Base-by-base conservation (phyloP, 2,329 filamentous ascomycete genomes). In the Albophoma yamanashiensis region DNA sequence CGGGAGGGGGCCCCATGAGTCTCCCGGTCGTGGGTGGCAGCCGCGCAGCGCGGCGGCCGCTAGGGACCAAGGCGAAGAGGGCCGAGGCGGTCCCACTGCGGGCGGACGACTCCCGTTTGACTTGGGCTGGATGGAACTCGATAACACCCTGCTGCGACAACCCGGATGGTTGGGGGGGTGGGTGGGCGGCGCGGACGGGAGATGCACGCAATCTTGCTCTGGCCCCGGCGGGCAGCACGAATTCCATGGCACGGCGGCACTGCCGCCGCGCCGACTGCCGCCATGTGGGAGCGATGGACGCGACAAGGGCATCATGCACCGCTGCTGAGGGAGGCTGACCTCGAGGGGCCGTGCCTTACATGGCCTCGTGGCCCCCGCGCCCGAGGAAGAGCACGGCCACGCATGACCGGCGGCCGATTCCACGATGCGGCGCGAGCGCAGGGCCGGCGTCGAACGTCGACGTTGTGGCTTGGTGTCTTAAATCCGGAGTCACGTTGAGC, bases 401-500 rank as follows among this genome's bases (percentile, higher is more conserved):
- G 62, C 67, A 69, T 69, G 67, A 69, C 66, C 67, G 63, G 20
- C 47, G 27, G 39, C 57, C 67, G 67, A 71, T 68, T 65, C 58
- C 63, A 67, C 66, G 66, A 68, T 67, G 65, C 61, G 66, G 63
- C 64, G 64, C 66, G 67, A 70, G 66, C 65, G 66, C 47, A 61
- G 61, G 62, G 62, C 61, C 58, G 58, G 63, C 60, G 62, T 62
- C 60, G 58, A 67, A 62, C 60, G 64, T 61, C 64, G 62, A 68
- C 62, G 62, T 65, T 66, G 64, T 60, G 67, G 62, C 68, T 68
- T 68, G 67, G 68, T 75, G 73, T 75, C 72, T 74, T 67, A 67
- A 64, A 66, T 67, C 60, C 62, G 63, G 60, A 73, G 73, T 75
- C 73, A 75, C 73, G 73, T 67, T 74, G 65, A 67, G 64, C 63